Conservation (phyloP, 148 eudicot species). For the Silene uniflora region DNA sequence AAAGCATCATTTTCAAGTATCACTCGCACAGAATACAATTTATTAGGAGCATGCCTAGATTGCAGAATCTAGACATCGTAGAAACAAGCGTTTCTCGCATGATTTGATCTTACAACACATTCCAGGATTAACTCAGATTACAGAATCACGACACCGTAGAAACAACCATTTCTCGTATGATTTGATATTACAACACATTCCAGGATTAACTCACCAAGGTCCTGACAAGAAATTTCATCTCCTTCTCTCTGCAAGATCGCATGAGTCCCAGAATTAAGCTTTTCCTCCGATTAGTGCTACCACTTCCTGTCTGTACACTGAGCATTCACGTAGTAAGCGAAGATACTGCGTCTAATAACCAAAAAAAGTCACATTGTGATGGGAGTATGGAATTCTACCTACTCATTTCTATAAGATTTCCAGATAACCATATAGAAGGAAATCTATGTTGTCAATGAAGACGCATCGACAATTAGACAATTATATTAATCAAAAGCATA, state of each 20-base stretch:
- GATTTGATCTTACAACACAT: slow-evolving; percentile 1
- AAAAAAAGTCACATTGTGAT: neutral
- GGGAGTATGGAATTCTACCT: neutral
- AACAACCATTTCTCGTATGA: slow-evolving; percentile 6
- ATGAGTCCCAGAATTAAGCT: slow-evolving; percentile 74
- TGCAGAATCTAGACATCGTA: neutral
- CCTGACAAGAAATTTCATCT: slow-evolving; percentile 92
- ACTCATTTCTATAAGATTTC: neutral
- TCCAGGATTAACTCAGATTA: slow-evolving; percentile 28
- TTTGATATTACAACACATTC: neutral
- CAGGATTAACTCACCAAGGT: slow-evolving; percentile 61
- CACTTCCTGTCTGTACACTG: slow-evolving; percentile 90
- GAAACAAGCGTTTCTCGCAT: slow-evolving; percentile 2
- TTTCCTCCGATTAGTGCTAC: slow-evolving; percentile 80
- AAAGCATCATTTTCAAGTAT: neutral
- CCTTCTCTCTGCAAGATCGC: slow-evolving; percentile 93
- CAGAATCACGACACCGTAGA: neutral
- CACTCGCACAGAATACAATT: neutral
- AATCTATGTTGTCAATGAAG: neutral
- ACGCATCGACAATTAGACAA: neutral
- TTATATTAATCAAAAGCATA: neutral
- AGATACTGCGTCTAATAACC: slow-evolving; percentile 14
- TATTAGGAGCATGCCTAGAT: neutral
- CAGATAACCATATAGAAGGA: neutral
- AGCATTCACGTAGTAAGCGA: slow-evolving; percentile 32